phyloP scores from a whole-genome alignment of 176 grass and related monocot species.

The Neostapfia colusana region DNA sequence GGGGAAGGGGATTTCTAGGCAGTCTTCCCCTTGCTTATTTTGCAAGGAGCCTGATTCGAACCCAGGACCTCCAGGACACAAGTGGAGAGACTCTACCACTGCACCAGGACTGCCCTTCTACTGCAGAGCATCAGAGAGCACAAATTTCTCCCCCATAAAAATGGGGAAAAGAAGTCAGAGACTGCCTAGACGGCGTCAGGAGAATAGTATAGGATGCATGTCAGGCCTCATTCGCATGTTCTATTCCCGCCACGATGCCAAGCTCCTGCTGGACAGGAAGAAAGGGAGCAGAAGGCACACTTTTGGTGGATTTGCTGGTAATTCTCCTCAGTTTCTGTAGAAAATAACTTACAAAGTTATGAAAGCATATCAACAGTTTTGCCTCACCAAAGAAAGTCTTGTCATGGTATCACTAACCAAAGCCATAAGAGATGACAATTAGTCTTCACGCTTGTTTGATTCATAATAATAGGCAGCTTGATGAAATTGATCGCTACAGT shows the following conservation, averaged over 20 bases:
- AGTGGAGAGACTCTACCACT: too few species aligned
- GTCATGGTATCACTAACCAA: not conserved
- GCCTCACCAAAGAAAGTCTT: not conserved
- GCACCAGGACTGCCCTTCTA: too few species aligned
- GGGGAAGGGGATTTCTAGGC: too few species aligned
- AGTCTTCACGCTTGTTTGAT: not conserved
- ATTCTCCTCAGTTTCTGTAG: not conserved
- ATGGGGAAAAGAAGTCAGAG: conserved; percentile 65
- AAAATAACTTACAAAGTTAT: not conserved
- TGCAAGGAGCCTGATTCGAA: too few species aligned
- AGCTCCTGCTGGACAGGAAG: conserved; percentile 63
- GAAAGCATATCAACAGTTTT: not conserved
- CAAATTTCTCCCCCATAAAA: not conserved
- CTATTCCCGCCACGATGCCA: conserved; percentile 58
- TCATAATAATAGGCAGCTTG: not conserved
- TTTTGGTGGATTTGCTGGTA: conserved; percentile 35
- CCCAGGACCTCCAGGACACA: too few species aligned
- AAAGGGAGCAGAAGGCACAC: conserved; percentile 50
- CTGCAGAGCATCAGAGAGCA: conserved; percentile 1
- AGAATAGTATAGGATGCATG: conserved; percentile 61
- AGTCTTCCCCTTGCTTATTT: too few species aligned
- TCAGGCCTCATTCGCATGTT: conserved; percentile 78
- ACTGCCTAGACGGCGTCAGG: conserved; percentile 13
- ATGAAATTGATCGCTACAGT: not conserved
- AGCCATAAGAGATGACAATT: not conserved